phyloP scores from a whole-genome alignment of 1,284 basidiomycete species.

The Microbotryum violaceum region DNA sequence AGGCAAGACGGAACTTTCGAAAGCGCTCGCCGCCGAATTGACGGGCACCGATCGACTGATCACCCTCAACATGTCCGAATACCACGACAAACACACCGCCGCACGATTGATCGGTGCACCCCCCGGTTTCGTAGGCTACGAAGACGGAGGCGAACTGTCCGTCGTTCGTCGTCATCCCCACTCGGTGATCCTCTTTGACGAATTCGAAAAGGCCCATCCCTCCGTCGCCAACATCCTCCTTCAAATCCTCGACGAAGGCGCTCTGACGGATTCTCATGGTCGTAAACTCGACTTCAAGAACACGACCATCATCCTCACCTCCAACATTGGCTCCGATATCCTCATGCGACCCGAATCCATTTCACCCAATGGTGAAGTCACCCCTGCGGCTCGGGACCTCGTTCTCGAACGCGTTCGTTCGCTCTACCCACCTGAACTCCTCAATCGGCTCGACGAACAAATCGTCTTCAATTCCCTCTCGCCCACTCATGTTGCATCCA shows the following conservation, averaged over 20 bases:
- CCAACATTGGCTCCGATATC: slow-evolving; percentile 73
- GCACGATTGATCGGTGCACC: slow-evolving; percentile 83
- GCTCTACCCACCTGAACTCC: slow-evolving; percentile 80
- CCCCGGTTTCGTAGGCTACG: slow-evolving; percentile 46
- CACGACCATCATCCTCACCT: slow-evolving; percentile 87
- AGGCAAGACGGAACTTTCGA: slow-evolving; percentile 76
- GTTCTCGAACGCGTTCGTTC: slow-evolving; percentile 66
- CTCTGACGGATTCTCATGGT: slow-evolving; percentile 59
- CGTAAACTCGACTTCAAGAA: slow-evolving; percentile 62
- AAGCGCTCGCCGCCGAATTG: slow-evolving; percentile 57
- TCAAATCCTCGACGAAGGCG: slow-evolving; percentile 87
- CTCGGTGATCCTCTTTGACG: slow-evolving; percentile 68
- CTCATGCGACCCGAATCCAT: slow-evolving; percentile 63
- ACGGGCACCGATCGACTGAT: slow-evolving; percentile 45
- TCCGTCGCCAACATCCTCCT: slow-evolving; percentile 86
- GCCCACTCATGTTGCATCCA: slow-evolving; percentile 59
- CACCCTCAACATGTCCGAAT: slow-evolving; percentile 82
- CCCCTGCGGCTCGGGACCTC: slow-evolving; percentile 53
- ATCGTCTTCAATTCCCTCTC: slow-evolving; percentile 81
- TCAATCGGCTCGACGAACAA: slow-evolving; percentile 35
- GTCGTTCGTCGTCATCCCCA: slow-evolving; percentile 51
- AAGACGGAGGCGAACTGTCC: slow-evolving; percentile 60
- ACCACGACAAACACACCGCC: slow-evolving; percentile 82
- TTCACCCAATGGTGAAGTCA: slow-evolving; percentile 59
- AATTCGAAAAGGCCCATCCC: slow-evolving; percentile 75